Conservation (phyloP, 139 green algal species). For the Micractinium conductrix region DNA sequence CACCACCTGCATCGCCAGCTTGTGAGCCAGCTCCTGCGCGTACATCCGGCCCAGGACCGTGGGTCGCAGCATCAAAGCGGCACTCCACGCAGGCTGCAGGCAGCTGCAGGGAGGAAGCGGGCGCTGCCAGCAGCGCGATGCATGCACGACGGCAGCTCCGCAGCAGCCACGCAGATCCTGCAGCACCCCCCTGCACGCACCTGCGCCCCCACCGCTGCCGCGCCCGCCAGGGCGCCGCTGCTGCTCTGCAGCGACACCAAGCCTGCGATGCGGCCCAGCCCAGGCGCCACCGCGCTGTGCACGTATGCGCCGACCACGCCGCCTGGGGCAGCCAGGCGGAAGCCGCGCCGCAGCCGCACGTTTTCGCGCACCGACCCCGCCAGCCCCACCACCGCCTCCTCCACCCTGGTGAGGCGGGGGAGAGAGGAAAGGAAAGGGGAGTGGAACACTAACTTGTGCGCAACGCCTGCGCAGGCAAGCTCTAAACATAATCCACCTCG, state of each 20-base stretch:
- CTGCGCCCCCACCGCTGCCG: slow-evolving; percentile 14
- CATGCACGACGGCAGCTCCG: too few species aligned
- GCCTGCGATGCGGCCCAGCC: slow-evolving; percentile 65
- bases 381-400: slow-evolving; percentile 63
- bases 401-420: slow-evolving; percentile 37
- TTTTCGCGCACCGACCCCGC: slow-evolving; percentile 83
- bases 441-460: too few species aligned
- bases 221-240: slow-evolving; percentile 5
- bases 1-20: slow-evolving; percentile 80
- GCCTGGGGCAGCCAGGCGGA: slow-evolving; percentile 34
- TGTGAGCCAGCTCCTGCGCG: slow-evolving; percentile 50
- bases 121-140: too few species aligned
- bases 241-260: slow-evolving; percentile 49
- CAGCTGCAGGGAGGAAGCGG: too few species aligned
- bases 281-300: slow-evolving; percentile 56
- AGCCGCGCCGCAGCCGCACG: slow-evolving; percentile 76
- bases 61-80: too few species aligned
- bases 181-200: background rate
- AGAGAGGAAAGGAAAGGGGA: too few species aligned
- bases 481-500: too few species aligned
- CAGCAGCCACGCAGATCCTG: too few species aligned
- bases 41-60: background rate
- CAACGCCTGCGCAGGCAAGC: too few species aligned
- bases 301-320: slow-evolving; percentile 68
- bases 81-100: too few species aligned